Evolutionary conservation across 345 rosid species (phyloP), one percentile per base, ranked within the genome.

Genomic region (Pistacia atlantica): DNA sequence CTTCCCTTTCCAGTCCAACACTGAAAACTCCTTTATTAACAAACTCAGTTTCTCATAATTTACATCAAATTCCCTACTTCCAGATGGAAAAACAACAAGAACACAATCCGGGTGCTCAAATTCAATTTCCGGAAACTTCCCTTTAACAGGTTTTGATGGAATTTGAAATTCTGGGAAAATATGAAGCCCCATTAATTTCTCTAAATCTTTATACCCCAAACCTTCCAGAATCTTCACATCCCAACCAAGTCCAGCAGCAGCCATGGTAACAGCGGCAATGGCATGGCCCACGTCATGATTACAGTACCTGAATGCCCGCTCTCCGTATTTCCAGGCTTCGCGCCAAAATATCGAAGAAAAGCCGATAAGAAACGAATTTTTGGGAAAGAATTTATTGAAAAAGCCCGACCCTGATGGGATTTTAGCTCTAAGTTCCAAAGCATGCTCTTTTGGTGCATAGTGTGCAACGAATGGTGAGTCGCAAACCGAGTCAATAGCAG

Each of bases 311-410:
- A 92, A 89, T 16, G 96, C 97, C 1, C 98, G 87, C 63, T 94
- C 97, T 2, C 98, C 98, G 69, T 94, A 94, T 81, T 94, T 92
- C 98, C 98, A 94, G 4, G 97, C 98, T 82, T 94, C 98, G 3
- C 96, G 90, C 98, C 98, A 94, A 70, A 94, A 89, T 46, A 94
- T 87, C 0, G 98, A 94, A 60, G 96, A 86, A 67, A 94, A 11
- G 0, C 92, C 96, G 3, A 94, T 71, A 56, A 94, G 84, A 77
- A 94, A 94, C 7, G 91, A 89, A 52, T 86, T 73, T 0, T 63
- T 69, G 0, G 98, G 98, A 64, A 90, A 89, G 38, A 78, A 83
- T 3, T 35, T 65, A 8, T 85, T 79, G 54, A 93, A 84, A 72
- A 90, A 86, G 8, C 70, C 59, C 33, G 28, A 49, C 35, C 20